Conservation (phyloP, 139 green algal species). For the Picochlorum sp. region DNA sequence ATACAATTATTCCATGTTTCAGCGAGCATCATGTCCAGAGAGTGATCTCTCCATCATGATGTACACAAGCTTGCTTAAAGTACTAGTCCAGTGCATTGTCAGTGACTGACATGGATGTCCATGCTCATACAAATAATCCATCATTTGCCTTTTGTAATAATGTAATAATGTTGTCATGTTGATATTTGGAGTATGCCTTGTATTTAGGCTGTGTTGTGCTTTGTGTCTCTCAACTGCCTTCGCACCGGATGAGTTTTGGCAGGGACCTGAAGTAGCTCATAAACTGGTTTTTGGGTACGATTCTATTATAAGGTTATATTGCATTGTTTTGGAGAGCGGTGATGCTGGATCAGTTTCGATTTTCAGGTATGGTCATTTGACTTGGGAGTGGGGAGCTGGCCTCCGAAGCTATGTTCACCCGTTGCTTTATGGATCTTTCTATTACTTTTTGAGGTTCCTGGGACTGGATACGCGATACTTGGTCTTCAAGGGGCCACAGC, state of each 20-base stretch:
- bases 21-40: not conserved
- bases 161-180: not conserved
- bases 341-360: too few species aligned
- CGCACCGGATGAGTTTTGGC: slow-evolving; percentile 71
- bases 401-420: slow-evolving; percentile 53
- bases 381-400: slow-evolving; percentile 61
- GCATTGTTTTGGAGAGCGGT: not conserved
- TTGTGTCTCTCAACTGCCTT: slow-evolving; percentile 48
- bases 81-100: too few species aligned
- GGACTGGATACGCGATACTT: slow-evolving; percentile 19
- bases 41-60: too few species aligned
- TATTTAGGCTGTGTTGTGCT: slow-evolving; percentile 26
- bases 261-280: slow-evolving; percentile 59
- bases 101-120: too few species aligned
- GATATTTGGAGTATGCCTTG: slow-evolving; percentile 7
- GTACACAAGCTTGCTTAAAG: too few species aligned
- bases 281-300: slow-evolving; percentile 49
- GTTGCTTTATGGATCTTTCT: slow-evolving; percentile 46
- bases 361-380: slow-evolving; percentile 56
- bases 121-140: too few species aligned
- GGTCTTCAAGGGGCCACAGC: slow-evolving; percentile 21
- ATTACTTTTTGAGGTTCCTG: slow-evolving; percentile 20
- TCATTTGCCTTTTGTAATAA: too few species aligned
- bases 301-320: not conserved
- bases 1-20: not conserved